Evolutionary conservation across 2,329 filamentous ascomycete genomes (phyloP), one percentile per base, ranked within the genome.

Genomic region (Claviceps monticola): DNA sequence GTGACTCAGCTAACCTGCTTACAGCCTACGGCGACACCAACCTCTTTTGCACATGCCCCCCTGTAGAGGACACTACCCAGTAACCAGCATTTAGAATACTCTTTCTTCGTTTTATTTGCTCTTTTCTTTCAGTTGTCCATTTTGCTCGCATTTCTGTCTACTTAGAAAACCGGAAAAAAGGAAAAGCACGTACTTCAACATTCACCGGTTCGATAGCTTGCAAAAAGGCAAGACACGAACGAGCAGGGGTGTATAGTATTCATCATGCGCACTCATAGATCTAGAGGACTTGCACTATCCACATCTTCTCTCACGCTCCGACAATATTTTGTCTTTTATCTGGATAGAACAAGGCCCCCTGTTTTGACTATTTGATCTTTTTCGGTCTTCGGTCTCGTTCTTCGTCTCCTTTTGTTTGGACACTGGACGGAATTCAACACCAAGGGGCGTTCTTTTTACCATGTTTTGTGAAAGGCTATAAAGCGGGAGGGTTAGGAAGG

Each of bases 11-110:
- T 55, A 49, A 59, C 45, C 29, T 21, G n/a, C 3, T 34, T 49
- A 34, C 29, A 34, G 87, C 87, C 13, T 95, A 88, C 62, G 90
- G 90, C 54, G 90, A 96, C 64, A 79, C 84, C 62, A 95, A 96
- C 71, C 79, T 96, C 55, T 95, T 95, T 77, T 96, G 90, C 74
- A 94, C 88, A 9, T 96, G 90, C 66, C 85, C 87, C 41, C 88
- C 90, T 0, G 86, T 95, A 7, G 86, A 88, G 67, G 75, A 78
- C 57, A 77, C 74, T 16, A 75, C 57, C 5, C 51, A 53, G 19
- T 56, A 51, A 50, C 51, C 44, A 51, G 4, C 16, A 1, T 19
- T 26, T 23, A 14, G 2, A 21, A 13, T 43, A 14, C 5, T 7
- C 19, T 23, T 23, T 42, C 14, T 19, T 42, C 19, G 8, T 13